Percentiles rank a stretch among this genome's conserved stretches.
These are phyloP conservation scores for Hemisphaericaspora lyxosophila DNA, from an alignment of 1,139 yeast species.

Conservation along the genomic window DNA sequence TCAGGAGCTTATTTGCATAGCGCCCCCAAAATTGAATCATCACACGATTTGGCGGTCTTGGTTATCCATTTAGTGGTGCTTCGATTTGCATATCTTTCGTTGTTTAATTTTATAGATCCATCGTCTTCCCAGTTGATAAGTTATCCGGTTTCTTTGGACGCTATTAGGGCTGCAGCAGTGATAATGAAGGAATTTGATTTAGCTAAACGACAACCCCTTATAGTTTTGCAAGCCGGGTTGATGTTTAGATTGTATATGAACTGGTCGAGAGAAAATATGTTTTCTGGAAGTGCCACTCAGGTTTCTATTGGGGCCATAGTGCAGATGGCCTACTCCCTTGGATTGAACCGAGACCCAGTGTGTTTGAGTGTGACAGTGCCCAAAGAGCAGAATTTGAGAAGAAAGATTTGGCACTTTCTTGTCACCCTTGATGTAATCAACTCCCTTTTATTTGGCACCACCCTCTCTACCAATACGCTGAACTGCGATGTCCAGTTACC, in stretches of 20 bases:
- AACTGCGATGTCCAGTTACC: slow-evolving; percentile 27
- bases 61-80: slow-evolving; percentile 26
- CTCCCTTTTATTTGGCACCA: slow-evolving; percentile 16
- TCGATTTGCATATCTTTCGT: slow-evolving; percentile 27
- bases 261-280: slow-evolving; percentile 30
- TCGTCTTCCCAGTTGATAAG: slow-evolving; percentile 14
- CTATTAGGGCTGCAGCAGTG: slow-evolving; percentile 28
- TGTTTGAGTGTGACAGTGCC: slow-evolving; percentile 22
- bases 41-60: slow-evolving; percentile 27
- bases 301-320: slow-evolving; percentile 36
- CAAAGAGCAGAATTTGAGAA: slow-evolving; percentile 28
- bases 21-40: slow-evolving; percentile 22
- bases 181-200: slow-evolving; percentile 39
- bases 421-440: slow-evolving; percentile 20
- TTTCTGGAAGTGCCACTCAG: slow-evolving; percentile 17
- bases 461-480: slow-evolving; percentile 7
- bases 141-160: slow-evolving; percentile 31
- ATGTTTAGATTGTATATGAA: slow-evolving; percentile 27
- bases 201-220: slow-evolving; percentile 41
- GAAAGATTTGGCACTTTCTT: slow-evolving; percentile 46
- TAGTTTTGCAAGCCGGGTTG: slow-evolving; percentile 47
- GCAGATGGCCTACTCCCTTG: slow-evolving; percentile 46
- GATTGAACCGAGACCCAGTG: slow-evolving; percentile 53
- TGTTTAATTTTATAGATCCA: slow-evolving; percentile 13
- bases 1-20: slow-evolving; percentile 16